Evolutionary conservation across 164 flowering plant genomes (phyloP).

Genomic region (Aristolochia fimbriata): DNA sequence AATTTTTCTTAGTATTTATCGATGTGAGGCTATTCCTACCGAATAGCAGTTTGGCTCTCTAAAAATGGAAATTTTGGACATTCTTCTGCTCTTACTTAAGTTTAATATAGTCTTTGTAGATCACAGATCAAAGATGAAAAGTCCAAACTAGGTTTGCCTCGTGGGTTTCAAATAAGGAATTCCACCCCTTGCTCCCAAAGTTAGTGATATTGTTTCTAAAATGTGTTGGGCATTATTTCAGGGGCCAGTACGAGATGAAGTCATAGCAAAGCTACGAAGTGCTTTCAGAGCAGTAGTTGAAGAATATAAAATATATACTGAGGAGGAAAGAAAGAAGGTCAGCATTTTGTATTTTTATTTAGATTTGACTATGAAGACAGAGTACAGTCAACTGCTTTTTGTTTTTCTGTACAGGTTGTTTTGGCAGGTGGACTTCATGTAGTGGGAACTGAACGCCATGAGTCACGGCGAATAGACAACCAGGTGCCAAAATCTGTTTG

Average conservation of each 20-base stretch:
- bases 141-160: too few species aligned
- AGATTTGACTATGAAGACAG: background rate
- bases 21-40: too few species aligned
- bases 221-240: slow-evolving; percentile 9
- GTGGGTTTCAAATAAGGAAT: too few species aligned
- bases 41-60: too few species aligned
- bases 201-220: too few species aligned
- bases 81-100: too few species aligned
- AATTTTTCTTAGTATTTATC: too few species aligned
- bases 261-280: slow-evolving; percentile 63
- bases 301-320: slow-evolving; percentile 73
- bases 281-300: slow-evolving; percentile 57
- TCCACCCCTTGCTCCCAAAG: too few species aligned
- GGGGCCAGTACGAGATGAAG: slow-evolving; percentile 89
- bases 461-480: slow-evolving; percentile 95
- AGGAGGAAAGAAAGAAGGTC: slow-evolving; percentile 85
- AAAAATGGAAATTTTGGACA: too few species aligned
- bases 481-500: slow-evolving; percentile 43
- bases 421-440: slow-evolving; percentile 97
- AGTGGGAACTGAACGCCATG: slow-evolving; percentile 97
- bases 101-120: too few species aligned
- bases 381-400: slow-evolving; percentile 4
- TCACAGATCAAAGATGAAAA: too few species aligned
- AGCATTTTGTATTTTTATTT: background rate
- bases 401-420: slow-evolving; percentile 48